These are phyloP conservation scores for Piromyces finnis DNA, from an alignment of 192 early-diverging fungal genomes.

Conservation along the genomic window DNA sequence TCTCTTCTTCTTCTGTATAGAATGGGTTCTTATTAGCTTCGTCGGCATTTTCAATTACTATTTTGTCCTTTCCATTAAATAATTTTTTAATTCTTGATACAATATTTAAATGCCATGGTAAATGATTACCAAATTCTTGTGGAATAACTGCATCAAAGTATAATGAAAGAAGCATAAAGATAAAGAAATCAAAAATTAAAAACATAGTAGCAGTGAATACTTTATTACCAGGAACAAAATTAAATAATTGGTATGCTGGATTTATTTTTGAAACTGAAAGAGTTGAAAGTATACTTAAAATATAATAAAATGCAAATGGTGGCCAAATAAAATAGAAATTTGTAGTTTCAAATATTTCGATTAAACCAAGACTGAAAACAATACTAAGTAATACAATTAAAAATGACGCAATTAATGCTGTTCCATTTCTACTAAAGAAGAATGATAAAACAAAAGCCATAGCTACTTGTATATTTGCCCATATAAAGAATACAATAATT, in stretches of 20 bases:
- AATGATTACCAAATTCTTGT: too few relatives aligned
- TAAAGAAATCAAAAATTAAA: too few relatives aligned
- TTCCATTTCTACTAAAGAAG: conserved; percentile 38
- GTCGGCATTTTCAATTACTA: too few relatives aligned
- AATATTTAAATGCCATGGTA: too few relatives aligned
- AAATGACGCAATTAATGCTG: conserved; percentile 37
- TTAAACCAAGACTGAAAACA: conserved; percentile 36
- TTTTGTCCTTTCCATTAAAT: too few relatives aligned
- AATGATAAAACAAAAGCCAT: conserved; percentile 42
- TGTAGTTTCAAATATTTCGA: conserved; percentile 23
- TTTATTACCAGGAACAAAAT: too few relatives aligned
- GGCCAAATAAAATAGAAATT: conserved; percentile 42
- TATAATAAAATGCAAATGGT: conserved; percentile 50
- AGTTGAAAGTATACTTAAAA: conserved; percentile 26
- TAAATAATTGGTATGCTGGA: too few relatives aligned
- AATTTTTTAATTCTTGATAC: too few relatives aligned
- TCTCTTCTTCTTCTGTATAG: neutral
- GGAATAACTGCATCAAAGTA: too few relatives aligned
- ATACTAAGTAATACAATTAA: conserved; percentile 46
- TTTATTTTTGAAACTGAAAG: too few relatives aligned
- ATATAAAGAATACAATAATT: conserved; percentile 37
- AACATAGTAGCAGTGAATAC: too few relatives aligned
- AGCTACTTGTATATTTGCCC: conserved; percentile 41
- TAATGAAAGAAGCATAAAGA: too few relatives aligned
- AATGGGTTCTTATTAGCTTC: neutral